Conservation (phyloP, 2,329 filamentous ascomycete genomes). For the Beauveria varroae region DNA sequence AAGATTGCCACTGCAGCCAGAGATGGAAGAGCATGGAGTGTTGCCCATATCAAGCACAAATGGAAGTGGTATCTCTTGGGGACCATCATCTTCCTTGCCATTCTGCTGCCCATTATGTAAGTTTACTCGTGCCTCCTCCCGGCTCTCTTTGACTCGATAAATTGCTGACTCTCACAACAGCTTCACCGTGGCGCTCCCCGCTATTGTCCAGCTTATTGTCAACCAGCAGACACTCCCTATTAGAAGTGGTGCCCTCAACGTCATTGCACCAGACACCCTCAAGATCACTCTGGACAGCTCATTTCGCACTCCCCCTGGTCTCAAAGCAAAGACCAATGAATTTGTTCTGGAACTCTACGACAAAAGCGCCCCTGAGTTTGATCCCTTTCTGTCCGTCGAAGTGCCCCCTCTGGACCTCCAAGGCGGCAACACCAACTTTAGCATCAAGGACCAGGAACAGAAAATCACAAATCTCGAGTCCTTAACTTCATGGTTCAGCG, state of each 20-base stretch:
- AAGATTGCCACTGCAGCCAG: not conserved
- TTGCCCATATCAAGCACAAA: conserved; percentile 32
- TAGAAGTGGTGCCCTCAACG: conserved; percentile 26
- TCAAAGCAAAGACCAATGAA: conserved; percentile 30
- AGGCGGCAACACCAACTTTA: conserved; percentile 29
- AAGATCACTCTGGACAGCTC: conserved; percentile 29
- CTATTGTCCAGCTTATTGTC: conserved; percentile 38
- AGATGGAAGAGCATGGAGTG: conserved; percentile 16
- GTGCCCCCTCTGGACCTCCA: conserved; percentile 26
- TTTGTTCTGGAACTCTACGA: conserved; percentile 34
- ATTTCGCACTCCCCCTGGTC: conserved; percentile 25
- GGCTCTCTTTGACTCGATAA: not conserved
- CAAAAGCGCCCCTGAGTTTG: conserved; percentile 24
- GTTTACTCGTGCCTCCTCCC: not conserved
- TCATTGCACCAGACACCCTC: conserved; percentile 24
- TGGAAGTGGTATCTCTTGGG: conserved; percentile 37
- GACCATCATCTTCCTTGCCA: conserved; percentile 17
- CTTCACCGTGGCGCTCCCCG: conserved; percentile 38
- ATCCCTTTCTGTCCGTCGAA: conserved; percentile 17
- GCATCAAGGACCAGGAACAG: conserved; percentile 27
- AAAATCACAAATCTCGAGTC: conserved; percentile 31
- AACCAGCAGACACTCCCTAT: conserved; percentile 33
- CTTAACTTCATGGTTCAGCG: conserved; percentile 30
- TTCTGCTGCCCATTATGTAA: conserved; percentile 12
- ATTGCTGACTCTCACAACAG: conserved; percentile 19